Percentiles rank a stretch among this genome's conserved stretches.
phyloP scores from a whole-genome alignment of 2,329 filamentous ascomycete genomes.

The Cryphonectria naterciae region DNA sequence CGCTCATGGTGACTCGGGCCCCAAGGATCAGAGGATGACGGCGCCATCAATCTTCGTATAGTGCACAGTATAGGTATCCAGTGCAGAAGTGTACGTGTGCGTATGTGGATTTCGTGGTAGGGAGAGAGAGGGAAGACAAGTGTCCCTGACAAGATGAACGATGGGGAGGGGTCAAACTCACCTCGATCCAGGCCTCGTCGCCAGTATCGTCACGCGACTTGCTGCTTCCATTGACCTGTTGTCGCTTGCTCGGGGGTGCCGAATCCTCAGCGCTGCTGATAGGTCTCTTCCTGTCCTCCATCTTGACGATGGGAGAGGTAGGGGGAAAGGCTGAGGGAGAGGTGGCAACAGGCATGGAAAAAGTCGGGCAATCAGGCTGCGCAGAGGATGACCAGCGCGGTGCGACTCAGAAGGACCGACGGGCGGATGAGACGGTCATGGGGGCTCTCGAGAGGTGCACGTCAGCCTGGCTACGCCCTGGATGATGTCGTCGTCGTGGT shows the following conservation, averaged over 20 bases:
- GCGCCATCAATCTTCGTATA: background rate
- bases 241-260: slow-evolving; percentile 88
- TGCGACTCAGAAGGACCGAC: slow-evolving; percentile 22
- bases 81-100: slow-evolving; percentile 11
- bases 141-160: slow-evolving; percentile 21
- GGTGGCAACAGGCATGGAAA: slow-evolving; percentile 85
- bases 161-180: slow-evolving; percentile 56
- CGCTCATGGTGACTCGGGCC: slow-evolving; percentile 33
- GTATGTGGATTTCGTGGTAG: background rate
- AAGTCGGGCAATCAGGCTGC: slow-evolving; percentile 50
- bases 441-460: slow-evolving; percentile 22
- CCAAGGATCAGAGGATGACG: slow-evolving; percentile 27
- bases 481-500: slow-evolving; percentile 39
- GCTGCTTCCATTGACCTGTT: slow-evolving; percentile 79
- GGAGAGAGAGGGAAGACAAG: background rate
- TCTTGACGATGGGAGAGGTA: slow-evolving; percentile 86
- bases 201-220: slow-evolving; percentile 60
- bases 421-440: slow-evolving; percentile 21
- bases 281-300: slow-evolving; percentile 99
- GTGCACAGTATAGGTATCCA: slow-evolving; percentile 6
- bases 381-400: slow-evolving; percentile 50
- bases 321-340: slow-evolving; percentile 70
- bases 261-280: slow-evolving; percentile 78
- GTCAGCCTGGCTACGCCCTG: slow-evolving; percentile 42
- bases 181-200: slow-evolving; percentile 67